Evolutionary conservation across 1,284 basidiomycete species (phyloP), one percentile per base, ranked within the genome.

Genomic region (Ustilago shanxiensis): DNA sequence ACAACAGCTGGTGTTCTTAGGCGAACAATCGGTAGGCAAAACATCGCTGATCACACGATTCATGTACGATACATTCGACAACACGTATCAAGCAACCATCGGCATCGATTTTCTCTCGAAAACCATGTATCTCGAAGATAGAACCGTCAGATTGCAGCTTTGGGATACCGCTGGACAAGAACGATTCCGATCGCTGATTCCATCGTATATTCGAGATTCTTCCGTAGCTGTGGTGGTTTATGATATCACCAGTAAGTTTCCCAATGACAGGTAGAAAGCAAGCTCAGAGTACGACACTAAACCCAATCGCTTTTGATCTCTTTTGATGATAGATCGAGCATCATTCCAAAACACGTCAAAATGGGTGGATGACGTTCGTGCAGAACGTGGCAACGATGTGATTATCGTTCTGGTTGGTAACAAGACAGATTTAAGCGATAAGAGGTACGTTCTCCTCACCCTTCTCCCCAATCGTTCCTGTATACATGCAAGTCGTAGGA

Each of bases 21-120:
- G 81, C 31, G 79, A 84, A 70, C 83, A 83, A 60, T 79, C 80
- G 31, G 82, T 85, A 4, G 84, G 85, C 14, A 86, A 88, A 91
- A 99, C 97, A 14, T 95, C 93, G 88, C 89, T 99, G 65, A 99
- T 99, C 87, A 99, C 97, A 72, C 91, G 96, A 3, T 85, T 82
- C 78, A 98, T 98, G 96, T 99, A 99, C 87, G 97, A 99, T 88
- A 98, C 97, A 0, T 99, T 99, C 87, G 97, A 99, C 89, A 98
- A 97, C 88, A 99, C 96, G 52, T 99, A 99, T 87, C 97, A 99
- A 87, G 97, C 97, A 14, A 99, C 97, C 14, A 99, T 99, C 86
- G 97, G 97, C 75, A 99, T 98, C 87, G 97, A 99, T 88, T 99
- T 99, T 87, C 89, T 99, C 86, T 96, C 94, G 88, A 99, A 99